Evolutionary conservation across 768 basidiomycete genomes (phyloP), one percentile per base, ranked within the genome.

Genomic region (Dentipellis sp.): DNA sequence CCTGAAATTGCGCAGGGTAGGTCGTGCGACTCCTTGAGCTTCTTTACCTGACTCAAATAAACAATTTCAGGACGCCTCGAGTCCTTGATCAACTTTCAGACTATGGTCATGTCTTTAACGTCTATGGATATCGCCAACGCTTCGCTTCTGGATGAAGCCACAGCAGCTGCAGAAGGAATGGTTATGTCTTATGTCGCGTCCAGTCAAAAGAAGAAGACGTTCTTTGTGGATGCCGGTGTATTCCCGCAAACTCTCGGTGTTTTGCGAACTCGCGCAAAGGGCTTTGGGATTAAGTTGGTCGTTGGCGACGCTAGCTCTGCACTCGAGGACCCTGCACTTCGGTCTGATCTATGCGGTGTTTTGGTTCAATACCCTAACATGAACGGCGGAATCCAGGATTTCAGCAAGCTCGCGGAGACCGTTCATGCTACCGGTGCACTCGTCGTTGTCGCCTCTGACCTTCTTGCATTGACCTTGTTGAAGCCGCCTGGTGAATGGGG

Each of bases 401-500:
- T 83, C 70, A 71, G 72, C 42, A 68, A 72, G 10, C 73, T 97
- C 11, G 79, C 90, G 2, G 69, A 81, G 37, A 74, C 78, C 19
- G 80, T 87, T 14, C 95, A 97, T 68, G 74, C 76, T 14, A 66
- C 76, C 5, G 88, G 89, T 29, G 93, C 80, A n/a, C 78, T 97
- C 56, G 83, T 97, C 52, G 79, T 88, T 6, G 90, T 86, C 62
- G 92, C 92, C 14, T 92, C 91, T 10, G 95, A 99, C 71, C 79
- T 99, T 53, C 78, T 99, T 40, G 92, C 95, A 1, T 75, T 98
- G 68, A 92, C 94, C 2, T 78, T 93, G 77, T 77, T 99, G 57
- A 92, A 90, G 63, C 91, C 95, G 29, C 95, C 95, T 12, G 95
- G 97, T 56, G 97, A 98, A 76, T 98, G 95, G 93, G 95, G 95